phyloP scores from a whole-genome alignment of 2,329 filamentous ascomycete genomes.

The Fusarium sp. region DNA sequence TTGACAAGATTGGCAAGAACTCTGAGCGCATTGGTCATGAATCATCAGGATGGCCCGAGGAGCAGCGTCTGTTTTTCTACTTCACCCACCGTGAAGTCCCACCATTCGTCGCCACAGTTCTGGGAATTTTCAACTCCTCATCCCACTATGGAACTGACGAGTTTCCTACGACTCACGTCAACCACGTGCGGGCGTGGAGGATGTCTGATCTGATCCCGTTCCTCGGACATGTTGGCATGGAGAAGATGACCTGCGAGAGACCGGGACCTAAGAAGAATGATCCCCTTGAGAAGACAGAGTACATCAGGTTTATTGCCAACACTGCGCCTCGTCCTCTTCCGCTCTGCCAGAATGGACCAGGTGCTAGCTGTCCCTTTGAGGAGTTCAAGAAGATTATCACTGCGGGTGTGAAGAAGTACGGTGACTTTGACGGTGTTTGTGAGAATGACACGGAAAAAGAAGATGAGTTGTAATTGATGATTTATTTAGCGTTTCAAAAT shows the following conservation, averaged over 20 bases:
- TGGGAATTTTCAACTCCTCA: slow-evolving; percentile 44
- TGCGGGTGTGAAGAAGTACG: slow-evolving; percentile 39
- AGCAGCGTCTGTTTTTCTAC: slow-evolving; percentile 40
- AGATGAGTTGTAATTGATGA: slow-evolving; percentile 25
- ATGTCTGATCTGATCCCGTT: slow-evolving; percentile 45
- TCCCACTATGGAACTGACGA: slow-evolving; percentile 38
- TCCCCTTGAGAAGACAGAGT: slow-evolving; percentile 26
- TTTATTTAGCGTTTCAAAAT: background rate
- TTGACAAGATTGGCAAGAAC: slow-evolving; percentile 19
- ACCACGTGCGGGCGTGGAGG: slow-evolving; percentile 43
- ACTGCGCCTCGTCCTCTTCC: slow-evolving; percentile 42
- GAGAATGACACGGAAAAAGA: slow-evolving; percentile 33
- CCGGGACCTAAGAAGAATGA: slow-evolving; percentile 11
- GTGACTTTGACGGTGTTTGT: slow-evolving; percentile 41
- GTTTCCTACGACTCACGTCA: slow-evolving; percentile 42
- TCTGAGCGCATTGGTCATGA: background rate
- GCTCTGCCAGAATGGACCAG: slow-evolving; percentile 36
- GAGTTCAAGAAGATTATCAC: slow-evolving; percentile 39
- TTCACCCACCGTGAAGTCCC: slow-evolving; percentile 45
- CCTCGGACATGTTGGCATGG: slow-evolving; percentile 44
- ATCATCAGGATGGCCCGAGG: slow-evolving; percentile 34
- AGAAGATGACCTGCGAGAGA: slow-evolving; percentile 41
- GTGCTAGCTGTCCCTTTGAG: slow-evolving; percentile 40
- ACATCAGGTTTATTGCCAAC: slow-evolving; percentile 43
- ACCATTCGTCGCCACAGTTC: slow-evolving; percentile 40